Percentiles rank a stretch among this genome's conserved stretches.
Conservation (phyloP, 805 yeast genomes). For the Yarrowia hollandica region DNA sequence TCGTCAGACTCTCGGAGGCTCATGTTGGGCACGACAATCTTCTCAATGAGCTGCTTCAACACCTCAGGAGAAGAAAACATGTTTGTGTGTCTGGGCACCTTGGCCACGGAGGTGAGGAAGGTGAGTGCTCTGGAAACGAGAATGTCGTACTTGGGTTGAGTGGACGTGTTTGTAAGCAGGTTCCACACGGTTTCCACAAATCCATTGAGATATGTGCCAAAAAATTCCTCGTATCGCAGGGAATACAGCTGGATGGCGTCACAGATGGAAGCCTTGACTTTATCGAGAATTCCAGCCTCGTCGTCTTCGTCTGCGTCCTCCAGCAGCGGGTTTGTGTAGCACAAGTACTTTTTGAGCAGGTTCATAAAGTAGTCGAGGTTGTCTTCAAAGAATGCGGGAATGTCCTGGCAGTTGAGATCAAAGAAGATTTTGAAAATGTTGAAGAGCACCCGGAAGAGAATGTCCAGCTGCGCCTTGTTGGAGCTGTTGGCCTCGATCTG, state of each 20-base stretch:
- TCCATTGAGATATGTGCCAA: conserved; percentile 70
- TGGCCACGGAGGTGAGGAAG: conserved; percentile 79
- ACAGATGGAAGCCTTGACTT: conserved; percentile 76
- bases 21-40: conserved; percentile 85
- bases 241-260: conserved; percentile 85
- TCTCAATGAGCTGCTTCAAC: conserved; percentile 73
- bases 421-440: conserved; percentile 78
- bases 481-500: conserved; percentile 51
- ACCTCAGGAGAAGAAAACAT: conserved; percentile 63
- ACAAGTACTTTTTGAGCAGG: conserved; percentile 76
- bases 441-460: conserved; percentile 68
- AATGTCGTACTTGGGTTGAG: conserved; percentile 78
- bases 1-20: conserved; percentile 83
- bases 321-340: conserved; percentile 56
- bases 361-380: conserved; percentile 74
- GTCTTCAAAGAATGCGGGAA: conserved; percentile 97
- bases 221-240: conserved; percentile 88
- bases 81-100: conserved; percentile 61
- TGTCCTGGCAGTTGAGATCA: conserved; percentile 95
- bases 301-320: conserved; percentile 60
- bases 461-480: conserved; percentile 53
- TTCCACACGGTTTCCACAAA: conserved; percentile 86
- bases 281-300: conserved; percentile 66
- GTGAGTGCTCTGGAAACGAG: conserved; percentile 77
- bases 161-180: conserved; percentile 62